Base-by-base conservation (phyloP, 495 filamentous ascomycete genomes). In the Aspergillus bertholletiae region DNA sequence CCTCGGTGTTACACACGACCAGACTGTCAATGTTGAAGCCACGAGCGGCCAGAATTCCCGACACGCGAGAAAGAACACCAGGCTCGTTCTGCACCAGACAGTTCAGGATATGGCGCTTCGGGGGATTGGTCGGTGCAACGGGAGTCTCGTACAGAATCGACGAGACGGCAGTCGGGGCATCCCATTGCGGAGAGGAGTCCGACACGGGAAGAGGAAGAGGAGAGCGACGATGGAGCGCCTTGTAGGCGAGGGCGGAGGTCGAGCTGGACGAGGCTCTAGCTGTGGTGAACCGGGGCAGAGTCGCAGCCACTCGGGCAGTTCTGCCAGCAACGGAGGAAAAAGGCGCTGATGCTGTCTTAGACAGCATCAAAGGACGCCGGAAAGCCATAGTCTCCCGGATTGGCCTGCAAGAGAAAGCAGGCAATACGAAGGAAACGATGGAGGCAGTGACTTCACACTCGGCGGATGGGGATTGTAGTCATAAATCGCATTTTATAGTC, bases 21-120 rank as follows among this genome's bases (percentile, higher is more conserved):
- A 98, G 78, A 51, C 88, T 93, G 82, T 98, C 94, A 67, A 98
- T 98, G 77, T 98, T 98, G 86, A 98, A 98, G 53, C 94, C 94
- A 37, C 94, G 83, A 24, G 94, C 94, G 15, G 94, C 94, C 27
- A 98, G 82, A 66, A 98, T 97, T 50, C 94, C 94, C 9, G 94
- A 97, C 11, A 98, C 89, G 53, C 94, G 91, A 44, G 92, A 96
- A 18, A 98, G 81, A 49, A 98, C 94, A 71, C 94, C 94, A 41
- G 94, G 94, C 74, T 98, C 94, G 74, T 98, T 98, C 72, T 98
- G 94, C 57, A 98, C 94, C 50, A 98, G 85, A 73, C 94, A 98
- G 76, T 98, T 97, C 70, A 98, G 84, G 67, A 98, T 78, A 70
- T 97, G 94, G 13, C 90, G 86, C 75, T 96, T 97, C 28, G 90